Evolutionary conservation across 768 basidiomycete species (phyloP).

Genomic region (Boletus patriciae): DNA sequence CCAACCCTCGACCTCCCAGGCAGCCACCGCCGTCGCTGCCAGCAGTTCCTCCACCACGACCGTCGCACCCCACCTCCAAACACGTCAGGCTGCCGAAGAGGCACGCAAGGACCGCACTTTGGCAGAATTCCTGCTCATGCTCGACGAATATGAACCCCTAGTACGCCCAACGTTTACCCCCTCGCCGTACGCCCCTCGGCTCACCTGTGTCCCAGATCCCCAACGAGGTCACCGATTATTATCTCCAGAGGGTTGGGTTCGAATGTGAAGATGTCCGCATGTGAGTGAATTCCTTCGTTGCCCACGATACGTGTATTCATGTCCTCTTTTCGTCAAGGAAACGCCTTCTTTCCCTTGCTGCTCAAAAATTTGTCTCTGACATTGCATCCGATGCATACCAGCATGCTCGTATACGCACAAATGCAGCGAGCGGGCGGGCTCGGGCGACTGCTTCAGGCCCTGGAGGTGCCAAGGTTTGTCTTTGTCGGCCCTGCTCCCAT

Average conservation of each 20-base stretch:
- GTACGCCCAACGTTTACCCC: conserved; percentile 44
- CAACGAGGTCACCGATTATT: conserved; percentile 97
- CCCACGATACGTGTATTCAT: neutral
- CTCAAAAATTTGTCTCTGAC: conserved; percentile 97
- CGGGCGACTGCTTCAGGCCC: conserved; percentile 56
- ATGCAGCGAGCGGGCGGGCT: conserved; percentile 72
- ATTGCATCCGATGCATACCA: conserved; percentile 97
- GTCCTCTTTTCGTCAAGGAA: conserved; percentile 53
- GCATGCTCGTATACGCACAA: conserved; percentile 93
- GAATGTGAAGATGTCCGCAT: conserved; percentile 92
- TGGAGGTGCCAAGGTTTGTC: conserved; percentile 61
- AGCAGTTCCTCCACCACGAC: conserved; percentile 21
- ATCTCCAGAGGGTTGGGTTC: conserved; percentile 93
- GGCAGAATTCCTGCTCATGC: conserved; percentile 92
- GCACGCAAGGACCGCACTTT: conserved; percentile 87
- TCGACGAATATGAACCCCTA: conserved; percentile 95
- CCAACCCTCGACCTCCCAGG: conserved; percentile 21
- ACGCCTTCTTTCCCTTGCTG: conserved; percentile 90
- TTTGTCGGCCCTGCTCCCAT: neutral
- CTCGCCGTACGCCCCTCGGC: neutral
- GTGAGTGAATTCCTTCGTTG: conserved; percentile 45
- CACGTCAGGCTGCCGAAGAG: conserved; percentile 74
- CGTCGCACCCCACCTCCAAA: conserved; percentile 38
- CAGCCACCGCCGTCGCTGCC: conserved; percentile 14
- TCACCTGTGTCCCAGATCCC: conserved; percentile 64